Evolutionary conservation across 2,329 filamentous ascomycete species (phyloP), one percentile per base, ranked within the genome.

Genomic region (Phaeosphaeriaceae sp.): DNA sequence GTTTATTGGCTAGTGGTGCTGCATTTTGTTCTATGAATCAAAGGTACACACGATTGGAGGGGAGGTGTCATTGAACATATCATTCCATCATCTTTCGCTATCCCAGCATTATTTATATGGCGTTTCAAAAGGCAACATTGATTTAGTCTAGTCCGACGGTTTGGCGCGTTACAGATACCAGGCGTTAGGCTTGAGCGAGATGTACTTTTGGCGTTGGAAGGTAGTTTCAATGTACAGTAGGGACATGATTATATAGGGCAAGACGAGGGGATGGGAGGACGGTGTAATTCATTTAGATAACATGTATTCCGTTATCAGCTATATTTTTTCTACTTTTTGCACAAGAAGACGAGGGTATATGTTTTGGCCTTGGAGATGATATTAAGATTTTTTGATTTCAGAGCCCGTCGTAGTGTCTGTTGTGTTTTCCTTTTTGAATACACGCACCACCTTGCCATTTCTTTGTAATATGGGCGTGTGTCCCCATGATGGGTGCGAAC

Each of bases 1-100:
- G 5, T 71, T 71, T 41, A 56, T 66, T 18, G 40, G 16, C 6
- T 45, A 38, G 18, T 35, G 11, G 41, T 32, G 23, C 3, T 16
- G 29, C 15, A 30, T 21, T 6, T 12, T 37, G 17, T 37, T 9
- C 63, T 53, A 35, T 11, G 15, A 15, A 37, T 35, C 20, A 44
- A 28, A n/a, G 26, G 11, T 15, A 36, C 36, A 13, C n/a, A 42
- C 13, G 12, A 23, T 6, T 8, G 4, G 30, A 28, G 15, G 12
- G 7, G 9, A 21, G 7, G 36, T 23, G 36, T 29, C 15, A 11
- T 30, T 32, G 13, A 39, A 29, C 21, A 37, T 29, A 20, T 29
- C 29, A 23, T 15, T 34, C 34, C 29, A 15, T 18, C 20, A 16
- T 34, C 30, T 21, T 34, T n/a, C 20, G 21, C 33, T 16, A 15